Conservation (phyloP, 1,284 basidiomycete genomes). For the Cronartium quercuum region DNA sequence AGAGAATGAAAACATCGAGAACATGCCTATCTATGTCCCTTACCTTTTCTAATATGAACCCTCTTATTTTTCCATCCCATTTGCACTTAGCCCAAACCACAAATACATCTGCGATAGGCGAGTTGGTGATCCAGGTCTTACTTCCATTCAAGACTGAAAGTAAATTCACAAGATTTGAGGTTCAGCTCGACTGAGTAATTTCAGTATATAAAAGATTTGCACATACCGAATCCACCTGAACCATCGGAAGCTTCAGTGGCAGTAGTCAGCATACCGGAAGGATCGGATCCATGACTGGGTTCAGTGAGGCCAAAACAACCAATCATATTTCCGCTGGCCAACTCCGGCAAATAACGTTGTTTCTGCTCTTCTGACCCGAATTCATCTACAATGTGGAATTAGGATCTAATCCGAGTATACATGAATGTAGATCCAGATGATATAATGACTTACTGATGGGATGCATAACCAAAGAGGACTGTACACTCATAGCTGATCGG, state of each 20-base stretch:
- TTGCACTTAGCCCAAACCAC: conserved; percentile 91
- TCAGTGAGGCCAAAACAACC: conserved; percentile 96
- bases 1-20: background rate
- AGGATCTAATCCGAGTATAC: background rate
- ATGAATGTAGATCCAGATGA: background rate
- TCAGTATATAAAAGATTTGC: background rate
- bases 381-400: conserved; percentile 53
- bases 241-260: conserved; percentile 66
- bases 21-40: too few relatives aligned
- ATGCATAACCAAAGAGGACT: conserved; percentile 96
- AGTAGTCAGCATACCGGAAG: conserved; percentile 85
- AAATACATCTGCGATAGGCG: conserved; percentile 60
- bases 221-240: conserved; percentile 81
- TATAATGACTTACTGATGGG: conserved; percentile 58
- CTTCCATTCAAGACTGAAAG: conserved; percentile 37
- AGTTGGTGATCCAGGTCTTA: conserved; percentile 74
- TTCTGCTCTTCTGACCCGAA: conserved; percentile 87
- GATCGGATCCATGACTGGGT: conserved; percentile 93
- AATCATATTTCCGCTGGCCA: conserved; percentile 79
- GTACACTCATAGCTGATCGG: conserved; percentile 89
- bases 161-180: conserved; percentile 3
- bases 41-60: conserved; percentile 86
- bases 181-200: background rate
- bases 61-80: conserved; percentile 85
- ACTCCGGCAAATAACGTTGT: conserved; percentile 76